Evolutionary conservation across 805 yeast genomes (phyloP), one percentile per base, ranked within the genome.

Genomic region (Yarrowia sp.): DNA sequence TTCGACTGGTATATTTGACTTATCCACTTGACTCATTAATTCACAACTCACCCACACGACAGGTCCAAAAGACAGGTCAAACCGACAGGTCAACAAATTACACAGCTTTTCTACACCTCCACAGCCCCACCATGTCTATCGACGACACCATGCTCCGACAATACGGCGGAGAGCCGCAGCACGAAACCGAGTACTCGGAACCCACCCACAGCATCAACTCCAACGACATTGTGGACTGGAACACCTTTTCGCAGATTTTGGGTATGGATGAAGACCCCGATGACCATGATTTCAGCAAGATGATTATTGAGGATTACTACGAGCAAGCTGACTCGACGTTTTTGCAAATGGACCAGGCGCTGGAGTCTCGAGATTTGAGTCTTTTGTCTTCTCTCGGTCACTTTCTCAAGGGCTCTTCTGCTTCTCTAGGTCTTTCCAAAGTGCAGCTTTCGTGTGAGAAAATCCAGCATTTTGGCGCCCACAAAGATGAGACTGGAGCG

Each of bases 181-280:
- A 55, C 33, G 61, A 41, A 38, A 55, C 61, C 15, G 61, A 55
- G 61, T 55, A 39, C 47, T 55, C 61, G 45, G 61, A 55, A 55
- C 61, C 61, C 32, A 55, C 61, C 31, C 61, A 55, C 61, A 55
- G 61, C 42, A 55, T 55, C 61, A 41, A 55, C 42, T 55, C 61
- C 61, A 55, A 55, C 42, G 96, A 90, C 44, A 79, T 90, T 68
- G 87, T 95, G 67, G 92, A 92, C 74, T 91, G 97, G 97, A 79
- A 83, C 47, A 93, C 92, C 33, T 88, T 95, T 74, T 85, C 87
- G 65, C 98, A 95, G 78, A 81, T 95, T 66, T 83, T 92, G 60
- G 86, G 90, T 63, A 92, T 95, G 98, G 99, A 95, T 76, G 97
- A 93, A 72, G 98, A 93, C 71, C 96, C 89, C 73, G 75, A 69